These are phyloP conservation scores for Cryoendolithus antarcticus DNA, from an alignment of 2,329 filamentous ascomycete species.

Conservation along the genomic window DNA sequence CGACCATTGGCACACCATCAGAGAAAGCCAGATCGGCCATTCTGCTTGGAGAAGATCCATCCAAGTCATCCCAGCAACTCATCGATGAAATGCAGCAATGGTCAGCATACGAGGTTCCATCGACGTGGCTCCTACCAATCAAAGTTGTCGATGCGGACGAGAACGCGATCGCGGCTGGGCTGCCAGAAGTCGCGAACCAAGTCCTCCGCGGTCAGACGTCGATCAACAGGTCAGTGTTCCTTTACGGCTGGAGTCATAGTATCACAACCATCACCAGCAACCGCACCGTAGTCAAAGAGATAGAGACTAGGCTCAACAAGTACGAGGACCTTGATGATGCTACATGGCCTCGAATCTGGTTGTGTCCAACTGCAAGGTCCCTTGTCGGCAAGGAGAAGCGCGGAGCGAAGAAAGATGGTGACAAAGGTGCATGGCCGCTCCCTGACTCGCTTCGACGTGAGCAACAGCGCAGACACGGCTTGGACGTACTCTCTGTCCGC, in stretches of 20 bases:
- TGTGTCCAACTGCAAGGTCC: slow-evolving; percentile 52
- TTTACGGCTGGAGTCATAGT: slow-evolving; percentile 54
- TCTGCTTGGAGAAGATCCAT: slow-evolving; percentile 39
- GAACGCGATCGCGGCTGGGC: slow-evolving; percentile 23
- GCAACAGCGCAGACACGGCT: slow-evolving; percentile 18
- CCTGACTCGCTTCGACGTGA: slow-evolving; percentile 20
- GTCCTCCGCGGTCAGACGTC: slow-evolving; percentile 40
- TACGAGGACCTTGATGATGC: slow-evolving; percentile 37
- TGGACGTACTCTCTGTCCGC: slow-evolving; percentile 17
- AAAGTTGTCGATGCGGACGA: slow-evolving; percentile 37
- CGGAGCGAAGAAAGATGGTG: slow-evolving; percentile 14
- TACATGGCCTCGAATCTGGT: slow-evolving; percentile 49
- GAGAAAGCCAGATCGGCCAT: slow-evolving; percentile 49
- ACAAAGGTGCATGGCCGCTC: slow-evolving; percentile 12
- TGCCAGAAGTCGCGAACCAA: slow-evolving; percentile 34
- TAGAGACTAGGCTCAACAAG: slow-evolving; percentile 47
- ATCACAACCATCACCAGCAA: slow-evolving; percentile 62
- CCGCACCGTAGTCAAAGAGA: slow-evolving; percentile 51
- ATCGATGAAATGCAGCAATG: slow-evolving; percentile 26
- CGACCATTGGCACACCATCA: slow-evolving; percentile 48
- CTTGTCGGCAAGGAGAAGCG: slow-evolving; percentile 54
- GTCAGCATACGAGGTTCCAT: slow-evolving; percentile 43
- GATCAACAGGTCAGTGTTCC: slow-evolving; percentile 60
- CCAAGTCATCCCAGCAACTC: slow-evolving; percentile 19
- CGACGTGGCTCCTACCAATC: slow-evolving; percentile 49